Evolutionary conservation across 805 yeast genomes (phyloP).

Genomic region (Cyberlindnera petersonii): DNA sequence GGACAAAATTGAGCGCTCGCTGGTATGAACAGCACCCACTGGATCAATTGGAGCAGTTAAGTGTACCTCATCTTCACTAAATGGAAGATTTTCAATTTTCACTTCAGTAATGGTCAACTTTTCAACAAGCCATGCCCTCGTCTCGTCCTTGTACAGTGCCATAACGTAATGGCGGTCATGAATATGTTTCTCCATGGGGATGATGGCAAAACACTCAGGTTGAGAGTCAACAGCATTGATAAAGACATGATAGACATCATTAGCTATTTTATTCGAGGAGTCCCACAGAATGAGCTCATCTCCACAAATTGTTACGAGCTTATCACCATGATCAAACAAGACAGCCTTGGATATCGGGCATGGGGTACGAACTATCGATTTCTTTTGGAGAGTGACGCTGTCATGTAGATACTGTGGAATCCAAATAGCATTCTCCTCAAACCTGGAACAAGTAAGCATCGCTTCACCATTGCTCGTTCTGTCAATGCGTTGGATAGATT

Average conservation of each 20-base stretch:
- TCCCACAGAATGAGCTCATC: slow-evolving; percentile 57
- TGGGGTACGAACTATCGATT: slow-evolving; percentile 42
- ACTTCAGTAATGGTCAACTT: slow-evolving; percentile 28
- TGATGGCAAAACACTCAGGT: slow-evolving; percentile 31
- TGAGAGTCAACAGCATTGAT: slow-evolving; percentile 9
- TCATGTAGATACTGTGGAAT: slow-evolving; percentile 35
- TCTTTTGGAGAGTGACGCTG: slow-evolving; percentile 34
- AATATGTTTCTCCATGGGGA: slow-evolving; percentile 32
- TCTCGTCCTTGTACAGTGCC: slow-evolving; percentile 42
- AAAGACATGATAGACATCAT: slow-evolving; percentile 19
- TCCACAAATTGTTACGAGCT: slow-evolving; percentile 43
- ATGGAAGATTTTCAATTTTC: slow-evolving; percentile 38
- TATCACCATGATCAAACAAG: slow-evolving; percentile 44
- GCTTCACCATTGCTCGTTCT: slow-evolving; percentile 67
- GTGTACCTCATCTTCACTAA: slow-evolving; percentile 34
- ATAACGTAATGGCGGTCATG: slow-evolving; percentile 43
- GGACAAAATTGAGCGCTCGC: slow-evolving; percentile 46
- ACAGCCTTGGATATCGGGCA: slow-evolving; percentile 46
- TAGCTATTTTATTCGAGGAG: slow-evolving; percentile 35
- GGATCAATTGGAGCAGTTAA: slow-evolving; percentile 64
- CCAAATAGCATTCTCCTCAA: slow-evolving; percentile 64
- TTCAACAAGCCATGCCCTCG: slow-evolving; percentile 39
- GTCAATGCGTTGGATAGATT: slow-evolving; percentile 64
- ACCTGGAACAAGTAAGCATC: slow-evolving; percentile 55
- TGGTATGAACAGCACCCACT: slow-evolving; percentile 38